Percentiles rank a stretch among this genome's conserved stretches.
phyloP scores from a whole-genome alignment of 345 rosid species.

The Geranium rotundifolium region DNA sequence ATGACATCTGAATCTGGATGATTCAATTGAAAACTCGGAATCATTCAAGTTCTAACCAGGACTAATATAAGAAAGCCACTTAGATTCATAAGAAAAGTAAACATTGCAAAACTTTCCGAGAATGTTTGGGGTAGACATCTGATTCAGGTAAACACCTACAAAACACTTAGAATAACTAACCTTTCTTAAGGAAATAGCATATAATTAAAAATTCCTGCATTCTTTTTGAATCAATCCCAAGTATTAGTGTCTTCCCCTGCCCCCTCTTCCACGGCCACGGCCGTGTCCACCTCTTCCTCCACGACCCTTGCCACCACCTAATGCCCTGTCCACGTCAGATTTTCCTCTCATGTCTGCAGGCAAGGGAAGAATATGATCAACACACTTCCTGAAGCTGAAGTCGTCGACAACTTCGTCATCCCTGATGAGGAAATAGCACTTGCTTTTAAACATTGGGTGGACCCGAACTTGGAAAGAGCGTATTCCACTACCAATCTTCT shows the following conservation, averaged over 20 bases:
- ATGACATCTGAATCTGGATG: too few species aligned
- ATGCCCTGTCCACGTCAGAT: constrained; percentile 27
- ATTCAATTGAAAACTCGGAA: too few species aligned
- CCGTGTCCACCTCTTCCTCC: constrained; percentile 45
- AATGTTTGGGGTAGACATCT: too few species aligned
- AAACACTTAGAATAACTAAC: too few species aligned
- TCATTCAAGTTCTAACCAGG: too few species aligned
- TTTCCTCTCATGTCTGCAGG: constrained; percentile 74
- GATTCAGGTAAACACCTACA: too few species aligned
- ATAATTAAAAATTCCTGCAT: too few species aligned
- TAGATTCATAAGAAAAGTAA: too few species aligned
- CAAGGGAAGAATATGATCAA: constrained; percentile 70
- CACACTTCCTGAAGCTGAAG: constrained; percentile 97
- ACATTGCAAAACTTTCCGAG: too few species aligned
- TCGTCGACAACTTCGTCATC: constrained; percentile 67
- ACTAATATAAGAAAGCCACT: too few species aligned
- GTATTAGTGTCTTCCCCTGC: constrained; percentile 23
- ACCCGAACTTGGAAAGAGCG: constrained; percentile 54
- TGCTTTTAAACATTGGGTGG: constrained; percentile 70
- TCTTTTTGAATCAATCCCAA: too few species aligned
- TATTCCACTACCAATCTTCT: constrained; percentile 70
- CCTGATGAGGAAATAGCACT: constrained; percentile 75
- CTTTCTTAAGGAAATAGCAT: too few species aligned
- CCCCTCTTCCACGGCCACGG: constrained; percentile 38
- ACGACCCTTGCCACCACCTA: constrained; percentile 31